Evolutionary conservation across 108 stramenopile species (phyloP).

Genomic region (Pseudonitzschia delicatissima): DNA sequence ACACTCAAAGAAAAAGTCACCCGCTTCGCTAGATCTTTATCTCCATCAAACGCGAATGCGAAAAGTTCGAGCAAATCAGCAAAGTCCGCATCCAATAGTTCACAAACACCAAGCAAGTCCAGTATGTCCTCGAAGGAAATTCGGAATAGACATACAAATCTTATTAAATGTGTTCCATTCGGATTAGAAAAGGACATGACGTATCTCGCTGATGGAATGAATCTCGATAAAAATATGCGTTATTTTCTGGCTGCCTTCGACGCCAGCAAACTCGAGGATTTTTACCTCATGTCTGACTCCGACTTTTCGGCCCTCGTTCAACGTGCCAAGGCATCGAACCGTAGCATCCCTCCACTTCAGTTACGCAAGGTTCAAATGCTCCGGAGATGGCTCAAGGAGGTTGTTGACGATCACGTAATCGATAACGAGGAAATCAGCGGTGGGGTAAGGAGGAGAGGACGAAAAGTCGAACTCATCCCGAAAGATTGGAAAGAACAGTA

Average conservation of each 20-base stretch:
- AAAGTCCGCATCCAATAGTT: too few species aligned
- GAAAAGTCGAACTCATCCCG: conserved; percentile 25
- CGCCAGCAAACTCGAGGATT: conserved; percentile 35
- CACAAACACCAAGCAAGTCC: too few species aligned
- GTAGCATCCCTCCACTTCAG: conserved; percentile 29
- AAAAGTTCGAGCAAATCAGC: too few species aligned
- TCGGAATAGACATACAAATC: too few species aligned
- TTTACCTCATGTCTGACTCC: conserved; percentile 33
- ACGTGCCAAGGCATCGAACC: conserved; percentile 10
- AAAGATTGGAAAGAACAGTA: conserved; percentile 26
- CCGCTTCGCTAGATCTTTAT: too few species aligned
- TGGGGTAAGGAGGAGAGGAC: background rate
- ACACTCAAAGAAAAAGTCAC: too few species aligned
- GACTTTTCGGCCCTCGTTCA: conserved; percentile 20
- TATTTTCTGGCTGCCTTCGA: conserved; percentile 24
- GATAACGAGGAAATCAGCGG: background rate
- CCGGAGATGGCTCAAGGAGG: conserved; percentile 21
- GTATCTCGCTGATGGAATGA: conserved; percentile 17
- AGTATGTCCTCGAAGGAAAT: too few species aligned
- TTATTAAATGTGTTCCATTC: background rate
- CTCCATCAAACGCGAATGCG: too few species aligned
- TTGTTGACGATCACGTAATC: conserved; percentile 13
- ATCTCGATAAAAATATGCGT: conserved; percentile 28
- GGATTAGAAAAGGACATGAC: conserved; percentile 17
- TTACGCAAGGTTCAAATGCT: conserved; percentile 34